Evolutionary conservation across 495 filamentous ascomycete genomes (phyloP).

Genomic region (Neurospora cerealis): DNA sequence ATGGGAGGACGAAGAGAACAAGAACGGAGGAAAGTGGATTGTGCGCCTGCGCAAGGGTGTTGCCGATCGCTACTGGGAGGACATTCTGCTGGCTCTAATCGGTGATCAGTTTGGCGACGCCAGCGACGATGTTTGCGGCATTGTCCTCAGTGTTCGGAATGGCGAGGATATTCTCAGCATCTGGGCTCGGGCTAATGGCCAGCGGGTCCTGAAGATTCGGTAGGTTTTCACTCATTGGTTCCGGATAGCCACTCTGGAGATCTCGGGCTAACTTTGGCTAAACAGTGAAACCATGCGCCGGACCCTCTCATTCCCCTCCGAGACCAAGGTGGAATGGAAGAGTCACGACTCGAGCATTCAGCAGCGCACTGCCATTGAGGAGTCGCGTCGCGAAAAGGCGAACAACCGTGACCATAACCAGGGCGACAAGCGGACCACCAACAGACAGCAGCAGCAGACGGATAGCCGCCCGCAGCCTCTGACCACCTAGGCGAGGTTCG

Average conservation of each 20-base stretch:
- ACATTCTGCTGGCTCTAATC: slow-evolving; percentile 80
- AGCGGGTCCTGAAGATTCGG: slow-evolving; percentile 94
- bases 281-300: slow-evolving; percentile 85
- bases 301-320: slow-evolving; percentile 69
- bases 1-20: slow-evolving; percentile 98
- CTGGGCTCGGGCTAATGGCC: slow-evolving; percentile 88
- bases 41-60: slow-evolving; percentile 93
- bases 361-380: slow-evolving; percentile 70
- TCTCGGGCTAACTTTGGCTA: slow-evolving; percentile 2
- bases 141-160: slow-evolving; percentile 85
- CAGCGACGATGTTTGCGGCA: slow-evolving; percentile 88
- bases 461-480: slow-evolving; percentile 7
- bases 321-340: slow-evolving; percentile 90
- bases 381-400: slow-evolving; percentile 69
- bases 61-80: slow-evolving; percentile 95
- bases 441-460: slow-evolving; percentile 15
- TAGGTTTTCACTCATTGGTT: slow-evolving; percentile 31
- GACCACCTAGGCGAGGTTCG: neutral
- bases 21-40: slow-evolving; percentile 93
- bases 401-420: slow-evolving; percentile 36
- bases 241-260: neutral
- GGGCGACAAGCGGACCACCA: slow-evolving; percentile 29
- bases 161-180: slow-evolving; percentile 96
- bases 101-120: slow-evolving; percentile 95
- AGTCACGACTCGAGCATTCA: slow-evolving; percentile 78